These are phyloP conservation scores for Helotiales sp. DNA, from an alignment of 2,329 filamentous ascomycete species.

Conservation along the genomic window DNA sequence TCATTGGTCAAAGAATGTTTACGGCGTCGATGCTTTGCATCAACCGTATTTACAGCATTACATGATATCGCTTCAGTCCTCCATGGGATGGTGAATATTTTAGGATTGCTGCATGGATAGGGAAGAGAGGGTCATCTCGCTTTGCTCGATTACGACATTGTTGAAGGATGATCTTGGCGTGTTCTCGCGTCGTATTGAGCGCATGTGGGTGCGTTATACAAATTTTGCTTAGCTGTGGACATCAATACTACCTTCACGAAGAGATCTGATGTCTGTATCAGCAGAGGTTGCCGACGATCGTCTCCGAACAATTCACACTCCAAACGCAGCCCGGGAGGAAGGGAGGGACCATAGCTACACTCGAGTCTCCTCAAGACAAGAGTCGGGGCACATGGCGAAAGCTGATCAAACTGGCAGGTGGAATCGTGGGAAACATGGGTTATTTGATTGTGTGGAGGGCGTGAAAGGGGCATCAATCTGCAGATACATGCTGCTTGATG, in stretches of 20 bases:
- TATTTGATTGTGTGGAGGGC: slow-evolving; percentile 23
- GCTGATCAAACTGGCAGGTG: slow-evolving; percentile 31
- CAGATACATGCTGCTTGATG: slow-evolving; percentile 22
- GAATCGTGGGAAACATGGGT: slow-evolving; percentile 22
- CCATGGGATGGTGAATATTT: slow-evolving; percentile 28
- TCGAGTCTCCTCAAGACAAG: slow-evolving; percentile 23
- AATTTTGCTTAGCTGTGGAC: slow-evolving; percentile 31
- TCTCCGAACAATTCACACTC: slow-evolving; percentile 29
- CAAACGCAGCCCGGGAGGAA: slow-evolving; percentile 33
- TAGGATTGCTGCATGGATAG: slow-evolving; percentile 31
- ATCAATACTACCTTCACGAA: slow-evolving; percentile 21
- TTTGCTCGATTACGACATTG: slow-evolving; percentile 28
- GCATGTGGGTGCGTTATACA: slow-evolving; percentile 29
- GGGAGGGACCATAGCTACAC: slow-evolving; percentile 34
- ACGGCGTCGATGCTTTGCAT: slow-evolving; percentile 35
- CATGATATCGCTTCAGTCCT: slow-evolving; percentile 23
- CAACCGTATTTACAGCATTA: slow-evolving; percentile 27
- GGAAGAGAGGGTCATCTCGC: slow-evolving; percentile 23
- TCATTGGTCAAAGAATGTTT: slow-evolving; percentile 12
- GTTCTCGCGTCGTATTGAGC: slow-evolving; percentile 19
- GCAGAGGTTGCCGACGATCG: slow-evolving; percentile 27
- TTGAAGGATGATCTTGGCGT: slow-evolving; percentile 26
- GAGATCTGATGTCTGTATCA: slow-evolving; percentile 31
- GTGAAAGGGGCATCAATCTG: slow-evolving; percentile 14
- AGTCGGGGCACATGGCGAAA: slow-evolving; percentile 26